Evolutionary conservation across 2,329 filamentous ascomycete species (phyloP).

Genomic region (Alternaria conjuncta): DNA sequence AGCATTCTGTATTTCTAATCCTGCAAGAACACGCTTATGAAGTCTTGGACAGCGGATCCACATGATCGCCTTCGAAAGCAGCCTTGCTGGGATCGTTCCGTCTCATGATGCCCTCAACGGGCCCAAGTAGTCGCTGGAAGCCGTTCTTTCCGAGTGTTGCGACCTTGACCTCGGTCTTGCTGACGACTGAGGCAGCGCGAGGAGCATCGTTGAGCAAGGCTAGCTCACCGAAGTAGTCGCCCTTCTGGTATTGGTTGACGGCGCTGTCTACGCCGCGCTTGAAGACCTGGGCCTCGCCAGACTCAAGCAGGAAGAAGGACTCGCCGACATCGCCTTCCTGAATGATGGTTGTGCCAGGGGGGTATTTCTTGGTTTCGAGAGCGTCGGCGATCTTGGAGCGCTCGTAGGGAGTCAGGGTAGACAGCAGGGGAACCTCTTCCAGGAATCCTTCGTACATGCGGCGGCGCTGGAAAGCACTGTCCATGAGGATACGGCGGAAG

Average conservation of each 20-base stretch:
- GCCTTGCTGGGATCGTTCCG: conserved; percentile 66
- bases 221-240: conserved; percentile 96
- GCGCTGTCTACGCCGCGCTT: conserved; percentile 74
- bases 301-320: conserved; percentile 89
- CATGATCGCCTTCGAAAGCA: conserved; percentile 51
- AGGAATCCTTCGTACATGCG: conserved; percentile 98
- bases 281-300: conserved; percentile 84
- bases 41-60: conserved; percentile 64
- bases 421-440: conserved; percentile 87
- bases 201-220: conserved; percentile 93
- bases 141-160: conserved; percentile 91
- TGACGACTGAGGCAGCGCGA: conserved; percentile 85
- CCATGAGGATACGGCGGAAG: conserved; percentile 97
- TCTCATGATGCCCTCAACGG: conserved; percentile 93
- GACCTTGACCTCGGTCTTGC: conserved; percentile 87
- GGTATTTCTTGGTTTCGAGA: conserved; percentile 86
- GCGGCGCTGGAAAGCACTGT: conserved; percentile 92
- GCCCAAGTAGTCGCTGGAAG: conserved; percentile 90
- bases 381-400: conserved; percentile 97
- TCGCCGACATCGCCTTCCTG: conserved; percentile 88
- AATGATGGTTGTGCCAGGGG: conserved; percentile 82
- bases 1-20: background rate
- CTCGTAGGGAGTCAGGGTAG: conserved; percentile 86
- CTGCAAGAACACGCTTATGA: conserved; percentile 17
- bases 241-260: conserved; percentile 84